Evolutionary conservation across 768 basidiomycete species (phyloP).

Genomic region (Leucosporidium scottii): DNA sequence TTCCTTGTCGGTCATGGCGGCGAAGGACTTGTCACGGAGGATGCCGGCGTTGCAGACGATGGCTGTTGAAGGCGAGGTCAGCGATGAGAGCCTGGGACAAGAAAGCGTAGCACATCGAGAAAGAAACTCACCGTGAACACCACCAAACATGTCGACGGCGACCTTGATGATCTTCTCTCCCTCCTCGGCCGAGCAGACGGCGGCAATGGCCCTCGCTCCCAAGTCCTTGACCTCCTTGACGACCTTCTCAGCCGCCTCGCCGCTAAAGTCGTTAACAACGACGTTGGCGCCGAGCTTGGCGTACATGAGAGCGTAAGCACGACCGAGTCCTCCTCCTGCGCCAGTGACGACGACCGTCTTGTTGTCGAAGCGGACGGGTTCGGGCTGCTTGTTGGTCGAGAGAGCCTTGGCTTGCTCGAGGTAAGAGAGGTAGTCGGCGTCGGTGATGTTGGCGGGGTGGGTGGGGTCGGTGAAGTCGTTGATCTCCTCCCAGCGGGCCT

Average conservation of each 20-base stretch:
- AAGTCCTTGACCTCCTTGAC: constrained; percentile 79
- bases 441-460: constrained; percentile 47
- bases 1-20: constrained; percentile 77
- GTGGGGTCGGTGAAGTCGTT: constrained; percentile 64
- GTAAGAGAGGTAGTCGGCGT: constrained; percentile 45
- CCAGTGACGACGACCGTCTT: constrained; percentile 93
- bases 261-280: constrained; percentile 88
- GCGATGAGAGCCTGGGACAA: too few relatives aligned
- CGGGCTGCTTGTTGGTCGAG: constrained; percentile 61
- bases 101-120: too few relatives aligned
- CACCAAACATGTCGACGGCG: constrained; percentile 78
- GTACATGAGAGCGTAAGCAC: constrained; percentile 86
- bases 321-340: constrained; percentile 87
- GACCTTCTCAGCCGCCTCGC: constrained; percentile 72
- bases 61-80: constrained; percentile 29
- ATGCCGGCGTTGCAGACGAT: constrained; percentile 70
- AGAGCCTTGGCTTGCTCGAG: constrained; percentile 60
- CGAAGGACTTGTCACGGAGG: constrained; percentile 85
- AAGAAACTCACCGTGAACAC: constrained; percentile 70
- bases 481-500: constrained; percentile 72
- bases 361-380: constrained; percentile 71
- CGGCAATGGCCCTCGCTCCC: constrained; percentile 80
- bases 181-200: constrained; percentile 81
- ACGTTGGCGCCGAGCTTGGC: constrained; percentile 90
- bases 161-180: constrained; percentile 81